Conservation (phyloP, 139 green algal genomes). For the Tetraselmis striata region DNA sequence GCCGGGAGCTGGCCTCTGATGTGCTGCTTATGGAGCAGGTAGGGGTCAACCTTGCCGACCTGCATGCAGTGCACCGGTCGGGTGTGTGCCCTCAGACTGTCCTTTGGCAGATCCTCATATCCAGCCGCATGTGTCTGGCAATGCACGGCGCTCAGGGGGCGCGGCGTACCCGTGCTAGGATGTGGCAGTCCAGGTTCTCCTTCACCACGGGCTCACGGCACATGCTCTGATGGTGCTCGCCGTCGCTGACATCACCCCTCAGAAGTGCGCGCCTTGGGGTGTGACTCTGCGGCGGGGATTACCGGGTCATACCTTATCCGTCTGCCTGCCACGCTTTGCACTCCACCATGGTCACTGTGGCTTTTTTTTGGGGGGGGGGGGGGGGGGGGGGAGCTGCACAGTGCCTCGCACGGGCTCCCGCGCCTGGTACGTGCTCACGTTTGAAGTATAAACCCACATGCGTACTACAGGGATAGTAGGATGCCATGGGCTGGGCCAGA, state of each 20-base stretch:
- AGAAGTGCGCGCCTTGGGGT: too few relatives aligned
- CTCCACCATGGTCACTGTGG: too few relatives aligned
- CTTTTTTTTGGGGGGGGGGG: too few relatives aligned
- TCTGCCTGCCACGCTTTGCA: too few relatives aligned
- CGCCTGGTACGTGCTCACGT: too few relatives aligned
- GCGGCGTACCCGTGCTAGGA: neutral
- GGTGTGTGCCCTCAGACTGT: neutral
- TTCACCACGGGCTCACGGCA: neutral
- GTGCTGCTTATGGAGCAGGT: neutral
- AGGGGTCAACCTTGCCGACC: neutral
- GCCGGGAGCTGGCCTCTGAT: neutral
- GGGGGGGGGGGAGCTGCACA: too few relatives aligned
- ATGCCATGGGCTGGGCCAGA: too few relatives aligned
- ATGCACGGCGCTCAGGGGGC: neutral
- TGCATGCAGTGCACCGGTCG: neutral
- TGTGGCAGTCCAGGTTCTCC: neutral
- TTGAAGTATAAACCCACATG: too few relatives aligned
- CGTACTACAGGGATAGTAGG: too few relatives aligned
- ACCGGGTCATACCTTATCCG: too few relatives aligned
- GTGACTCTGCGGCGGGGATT: too few relatives aligned
- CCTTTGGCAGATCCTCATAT: neutral
- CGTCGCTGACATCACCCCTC: neutral
- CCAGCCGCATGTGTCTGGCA: neutral
- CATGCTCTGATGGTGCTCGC: neutral
- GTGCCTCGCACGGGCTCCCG: too few relatives aligned